These are phyloP conservation scores for Cucurbitaria berberidis DNA, from an alignment of 2,329 filamentous ascomycete genomes.

Conservation along the genomic window DNA sequence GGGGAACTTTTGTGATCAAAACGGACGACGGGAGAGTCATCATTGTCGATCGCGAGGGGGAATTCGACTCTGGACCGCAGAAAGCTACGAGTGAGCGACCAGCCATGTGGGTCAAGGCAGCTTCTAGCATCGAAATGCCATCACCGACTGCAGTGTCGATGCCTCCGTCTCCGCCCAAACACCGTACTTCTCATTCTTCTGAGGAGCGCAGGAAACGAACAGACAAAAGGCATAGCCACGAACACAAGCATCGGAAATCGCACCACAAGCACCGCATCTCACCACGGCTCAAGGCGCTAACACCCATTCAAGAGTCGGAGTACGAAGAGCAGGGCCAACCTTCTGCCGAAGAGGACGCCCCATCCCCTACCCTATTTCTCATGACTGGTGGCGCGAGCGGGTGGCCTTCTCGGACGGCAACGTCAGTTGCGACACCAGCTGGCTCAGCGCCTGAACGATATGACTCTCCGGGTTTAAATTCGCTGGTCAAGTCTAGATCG, in stretches of 20 bases:
- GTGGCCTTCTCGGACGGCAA: conserved; percentile 14
- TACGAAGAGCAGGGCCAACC: conserved; percentile 11
- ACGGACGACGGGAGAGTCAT: conserved; percentile 32
- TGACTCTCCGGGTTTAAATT: neutral
- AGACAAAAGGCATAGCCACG: neutral
- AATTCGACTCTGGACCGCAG: conserved; percentile 32
- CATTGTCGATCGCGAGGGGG: conserved; percentile 33
- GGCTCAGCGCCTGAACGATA: neutral
- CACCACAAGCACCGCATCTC: neutral
- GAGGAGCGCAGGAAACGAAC: neutral
- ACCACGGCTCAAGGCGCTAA: conserved; percentile 4
- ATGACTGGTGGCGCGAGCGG: conserved; percentile 27
- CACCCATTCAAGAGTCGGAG: conserved; percentile 15
- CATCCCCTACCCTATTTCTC: conserved; percentile 28
- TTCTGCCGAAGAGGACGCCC: conserved; percentile 1
- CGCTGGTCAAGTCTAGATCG: neutral
- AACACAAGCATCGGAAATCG: neutral
- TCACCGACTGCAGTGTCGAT: neutral
- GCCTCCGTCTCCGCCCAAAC: neutral
- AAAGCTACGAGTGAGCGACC: conserved; percentile 2
- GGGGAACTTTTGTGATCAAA: conserved; percentile 35
- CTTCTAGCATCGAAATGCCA: neutral
- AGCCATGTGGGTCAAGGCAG: conserved; percentile 15
- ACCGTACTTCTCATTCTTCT: neutral
- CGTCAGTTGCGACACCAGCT: neutral